Conservation (phyloP, 2,329 filamentous ascomycete genomes). For the Colletotrichum echinochloae region DNA sequence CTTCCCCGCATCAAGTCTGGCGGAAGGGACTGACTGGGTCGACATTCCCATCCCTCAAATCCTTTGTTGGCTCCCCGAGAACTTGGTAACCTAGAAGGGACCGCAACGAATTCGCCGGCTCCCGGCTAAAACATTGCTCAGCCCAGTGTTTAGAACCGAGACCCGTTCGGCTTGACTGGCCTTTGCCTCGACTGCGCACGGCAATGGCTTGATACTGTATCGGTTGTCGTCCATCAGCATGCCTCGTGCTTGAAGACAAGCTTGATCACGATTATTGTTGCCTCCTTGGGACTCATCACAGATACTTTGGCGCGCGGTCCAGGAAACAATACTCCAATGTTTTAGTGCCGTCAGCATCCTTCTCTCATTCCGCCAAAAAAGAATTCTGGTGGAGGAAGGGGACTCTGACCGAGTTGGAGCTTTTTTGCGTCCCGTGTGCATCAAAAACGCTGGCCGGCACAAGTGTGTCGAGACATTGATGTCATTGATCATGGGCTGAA, state of each 20-base stretch:
- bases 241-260: background rate
- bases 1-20: conserved; percentile 1
- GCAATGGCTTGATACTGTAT: conserved; percentile 4
- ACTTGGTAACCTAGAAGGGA: conserved; percentile 10
- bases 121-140: background rate
- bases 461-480: background rate
- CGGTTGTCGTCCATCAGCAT: background rate
- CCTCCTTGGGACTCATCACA: background rate
- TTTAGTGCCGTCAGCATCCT: conserved; percentile 33
- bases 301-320: background rate
- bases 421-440: background rate
- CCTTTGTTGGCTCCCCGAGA: conserved; percentile 16
- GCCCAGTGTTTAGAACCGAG: background rate
- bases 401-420: background rate
- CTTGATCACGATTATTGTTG: conserved; percentile 2
- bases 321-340: conserved; percentile 9
- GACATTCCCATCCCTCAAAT: background rate
- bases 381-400: background rate
- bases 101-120: background rate
- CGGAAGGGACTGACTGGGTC: background rate
- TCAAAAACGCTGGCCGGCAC: background rate
- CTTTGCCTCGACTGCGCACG: background rate
- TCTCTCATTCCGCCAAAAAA: conserved; percentile 15
- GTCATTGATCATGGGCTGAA: conserved; percentile 19
- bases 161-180: conserved; percentile 7